Conservation (phyloP, 2,329 filamentous ascomycete species). For the Hymenoscyphus albidus region DNA sequence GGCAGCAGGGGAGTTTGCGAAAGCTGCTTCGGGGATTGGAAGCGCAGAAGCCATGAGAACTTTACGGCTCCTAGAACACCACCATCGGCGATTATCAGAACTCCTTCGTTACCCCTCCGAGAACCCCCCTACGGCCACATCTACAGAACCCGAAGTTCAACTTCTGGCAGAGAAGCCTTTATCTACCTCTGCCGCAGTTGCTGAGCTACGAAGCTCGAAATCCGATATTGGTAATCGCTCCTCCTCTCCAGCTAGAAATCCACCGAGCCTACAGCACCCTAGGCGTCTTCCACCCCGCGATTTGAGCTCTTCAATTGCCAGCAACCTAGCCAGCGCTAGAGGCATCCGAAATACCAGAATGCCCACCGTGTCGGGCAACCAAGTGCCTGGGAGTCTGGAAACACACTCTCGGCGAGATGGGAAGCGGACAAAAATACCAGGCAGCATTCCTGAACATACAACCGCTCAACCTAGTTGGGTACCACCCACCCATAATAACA, state of each 20-base stretch:
- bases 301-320: constrained; percentile 78
- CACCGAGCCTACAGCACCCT: constrained; percentile 29
- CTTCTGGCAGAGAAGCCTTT: constrained; percentile 29
- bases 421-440: constrained; percentile 48
- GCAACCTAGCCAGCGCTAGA: constrained; percentile 78
- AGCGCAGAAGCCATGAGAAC: constrained; percentile 74
- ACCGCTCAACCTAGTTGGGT: constrained; percentile 48
- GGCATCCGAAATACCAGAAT: constrained; percentile 69
- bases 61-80: constrained; percentile 77
- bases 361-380: constrained; percentile 70
- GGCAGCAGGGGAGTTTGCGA: constrained; percentile 84
- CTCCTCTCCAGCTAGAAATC: constrained; percentile 27
- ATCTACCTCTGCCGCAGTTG: constrained; percentile 33
- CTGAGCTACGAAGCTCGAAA: constrained; percentile 33
- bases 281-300: constrained; percentile 56
- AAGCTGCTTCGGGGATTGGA: constrained; percentile 69
- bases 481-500: constrained; percentile 40
- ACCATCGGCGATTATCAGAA: constrained; percentile 79
- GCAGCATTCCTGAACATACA: constrained; percentile 47
- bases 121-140: constrained; percentile 24
- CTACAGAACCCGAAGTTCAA: constrained; percentile 30
- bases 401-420: constrained; percentile 49
- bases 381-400: constrained; percentile 67
- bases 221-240: constrained; percentile 31
- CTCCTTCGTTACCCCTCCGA: constrained; percentile 66